phyloP scores from a whole-genome alignment of 306 rosid genomes.

The Senna siamea region DNA sequence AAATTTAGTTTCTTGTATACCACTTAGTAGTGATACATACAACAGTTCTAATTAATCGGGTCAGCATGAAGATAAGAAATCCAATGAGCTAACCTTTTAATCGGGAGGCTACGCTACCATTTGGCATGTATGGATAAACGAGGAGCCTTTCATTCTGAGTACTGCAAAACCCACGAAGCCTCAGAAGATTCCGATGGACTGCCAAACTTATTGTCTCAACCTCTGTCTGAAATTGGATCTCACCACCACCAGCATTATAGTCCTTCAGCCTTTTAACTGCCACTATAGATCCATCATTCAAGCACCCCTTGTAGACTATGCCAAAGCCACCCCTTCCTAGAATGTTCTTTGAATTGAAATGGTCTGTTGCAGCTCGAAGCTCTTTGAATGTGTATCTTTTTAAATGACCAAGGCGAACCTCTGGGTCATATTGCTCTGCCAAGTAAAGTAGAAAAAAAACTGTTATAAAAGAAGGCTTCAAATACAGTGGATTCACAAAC shows the following conservation, averaged over 20 bases:
- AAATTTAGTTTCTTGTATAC: no score
- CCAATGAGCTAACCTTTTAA: no score
- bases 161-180: constrained; percentile 91
- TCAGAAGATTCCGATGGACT: constrained; percentile 88
- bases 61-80: no score
- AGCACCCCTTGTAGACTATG: no score
- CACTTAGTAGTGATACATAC: no score
- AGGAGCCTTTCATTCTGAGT: constrained; percentile 93
- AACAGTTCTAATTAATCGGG: no score
- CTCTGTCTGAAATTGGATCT: no score
- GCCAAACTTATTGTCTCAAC: constrained; percentile 97
- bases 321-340: constrained; percentile 97
- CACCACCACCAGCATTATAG: no score
- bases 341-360: constrained; percentile 91
- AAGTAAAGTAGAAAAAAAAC: constrained; percentile 17
- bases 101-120: constrained; percentile 95
- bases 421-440: constrained; percentile 96
- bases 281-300: no score
- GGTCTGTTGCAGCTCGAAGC: constrained; percentile 93
- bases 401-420: constrained; percentile 93
- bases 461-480: no score
- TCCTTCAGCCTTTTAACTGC: no score
- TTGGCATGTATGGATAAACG: constrained; percentile 94
- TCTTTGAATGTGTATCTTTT: constrained; percentile 90
- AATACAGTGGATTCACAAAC: no score